Conservation (phyloP, 2,329 filamentous ascomycete genomes). For the Fusarium kyushuense region DNA sequence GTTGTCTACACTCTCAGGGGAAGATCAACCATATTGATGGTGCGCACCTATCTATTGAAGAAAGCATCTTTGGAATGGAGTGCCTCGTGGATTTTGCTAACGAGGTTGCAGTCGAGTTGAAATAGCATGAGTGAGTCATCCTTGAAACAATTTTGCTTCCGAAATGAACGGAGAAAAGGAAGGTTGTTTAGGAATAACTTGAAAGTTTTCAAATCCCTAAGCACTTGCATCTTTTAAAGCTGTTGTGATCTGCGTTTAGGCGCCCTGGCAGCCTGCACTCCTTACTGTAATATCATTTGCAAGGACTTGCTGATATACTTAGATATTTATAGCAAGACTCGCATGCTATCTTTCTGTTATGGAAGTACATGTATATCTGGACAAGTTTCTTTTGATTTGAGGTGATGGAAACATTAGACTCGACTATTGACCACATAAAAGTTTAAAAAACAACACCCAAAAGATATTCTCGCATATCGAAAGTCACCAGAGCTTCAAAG, state of each 20-base stretch:
- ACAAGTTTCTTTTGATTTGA: neutral
- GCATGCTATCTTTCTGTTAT: neutral
- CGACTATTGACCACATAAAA: neutral
- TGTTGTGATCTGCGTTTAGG: neutral
- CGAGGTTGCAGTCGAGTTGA: neutral
- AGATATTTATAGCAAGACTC: neutral
- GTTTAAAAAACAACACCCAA: neutral
- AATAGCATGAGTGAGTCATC: neutral
- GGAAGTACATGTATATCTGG: neutral
- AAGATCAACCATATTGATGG: neutral
- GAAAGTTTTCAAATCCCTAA: neutral
- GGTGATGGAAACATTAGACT: neutral
- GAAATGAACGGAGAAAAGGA: neutral
- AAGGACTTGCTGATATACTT: neutral
- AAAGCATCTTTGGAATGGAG: neutral
- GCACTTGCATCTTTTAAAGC: neutral
- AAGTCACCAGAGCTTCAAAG: neutral
- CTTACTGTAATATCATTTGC: neutral
- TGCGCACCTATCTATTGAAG: too few species aligned
- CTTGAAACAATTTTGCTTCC: neutral
- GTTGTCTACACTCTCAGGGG: neutral
- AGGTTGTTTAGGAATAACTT: neutral
- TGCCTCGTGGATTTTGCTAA: neutral
- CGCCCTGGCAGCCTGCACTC: too few species aligned
- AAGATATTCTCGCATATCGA: neutral